A percentile compares a stretch with the other conserved stretches of the same genome.
These are phyloP conservation scores for Linnemannia exigua DNA, from an alignment of 192 early-diverging fungal species.

Conservation along the genomic window DNA sequence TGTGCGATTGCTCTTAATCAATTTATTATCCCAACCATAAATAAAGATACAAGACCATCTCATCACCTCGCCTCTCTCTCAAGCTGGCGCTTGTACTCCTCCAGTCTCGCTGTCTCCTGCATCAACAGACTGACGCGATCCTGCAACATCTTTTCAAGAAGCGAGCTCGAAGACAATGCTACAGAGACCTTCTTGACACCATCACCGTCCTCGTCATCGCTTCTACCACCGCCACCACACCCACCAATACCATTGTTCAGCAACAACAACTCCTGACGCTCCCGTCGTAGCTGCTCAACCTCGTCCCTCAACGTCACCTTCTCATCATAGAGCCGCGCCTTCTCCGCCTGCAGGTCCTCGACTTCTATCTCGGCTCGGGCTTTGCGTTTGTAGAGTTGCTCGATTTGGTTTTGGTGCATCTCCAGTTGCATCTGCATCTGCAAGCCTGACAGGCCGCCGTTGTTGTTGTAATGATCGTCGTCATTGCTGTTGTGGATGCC, in stretches of 20 bases:
- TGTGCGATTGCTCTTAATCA: too few species aligned
- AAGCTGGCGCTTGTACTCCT: slow-evolving; percentile 15
- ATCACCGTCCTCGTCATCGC: not conserved
- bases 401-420: slow-evolving; percentile 35
- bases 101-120: slow-evolving; percentile 31
- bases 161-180: not conserved
- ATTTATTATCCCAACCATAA: too few species aligned
- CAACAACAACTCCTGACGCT: slow-evolving; percentile 22
- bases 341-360: slow-evolving; percentile 20
- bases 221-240: not conserved
- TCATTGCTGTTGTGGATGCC: not conserved
- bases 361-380: slow-evolving; percentile 32
- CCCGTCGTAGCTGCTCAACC: slow-evolving; percentile 28
- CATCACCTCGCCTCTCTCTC: not conserved
- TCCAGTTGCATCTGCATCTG: slow-evolving; percentile 18
- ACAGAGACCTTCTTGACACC: not conserved
- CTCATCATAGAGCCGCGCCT: slow-evolving; percentile 11
- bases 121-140: slow-evolving; percentile 34
- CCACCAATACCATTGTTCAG: not conserved
- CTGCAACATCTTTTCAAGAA: slow-evolving; percentile 28
- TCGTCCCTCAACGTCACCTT: slow-evolving; percentile 17
- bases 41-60: too few species aligned
- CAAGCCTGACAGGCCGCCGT: not conserved
- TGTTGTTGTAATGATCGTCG: not conserved
- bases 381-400: slow-evolving; percentile 35